Evolutionary conservation across 2,329 filamentous ascomycete genomes (phyloP), one percentile per base, ranked within the genome.

Genomic region (Neofusicoccum umdonicola): DNA sequence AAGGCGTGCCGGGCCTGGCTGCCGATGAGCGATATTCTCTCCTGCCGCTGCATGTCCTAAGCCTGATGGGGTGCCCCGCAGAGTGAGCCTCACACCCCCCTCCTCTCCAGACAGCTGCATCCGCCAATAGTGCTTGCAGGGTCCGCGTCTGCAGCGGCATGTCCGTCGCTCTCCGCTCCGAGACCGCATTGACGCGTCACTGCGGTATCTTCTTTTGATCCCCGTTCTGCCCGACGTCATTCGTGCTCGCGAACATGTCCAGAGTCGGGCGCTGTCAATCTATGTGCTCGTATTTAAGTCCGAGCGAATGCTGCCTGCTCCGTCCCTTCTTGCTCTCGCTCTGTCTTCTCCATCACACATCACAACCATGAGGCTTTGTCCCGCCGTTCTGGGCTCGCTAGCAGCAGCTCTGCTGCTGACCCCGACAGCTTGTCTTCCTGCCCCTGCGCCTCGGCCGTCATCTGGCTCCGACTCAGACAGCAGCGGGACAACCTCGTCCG

Each of bases 351-450:
- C 27, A 7, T 31, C 27, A 5, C 27, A 7, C 5, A 31, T 31
- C 27, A 5, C 27, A 7, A 31, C 6, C 27, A 31, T 31, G 76
- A 41, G 77, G 77, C 2, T 68, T 73, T 3, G 67, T 69, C 3
- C 68, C 69, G 11, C 69, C 66, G 22, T 22, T 22, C 22, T 22
- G 3, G 22, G 22, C 3, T 22, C 22, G 22, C 22, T 22, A 22
- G 22, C 22, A 22, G 22, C 22, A 22, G 22, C 22, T 22, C 22
- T 22, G 22, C 22, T 22, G 22, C 22, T 22, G 22, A 3, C 22
- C 22, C 22, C 22, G 22, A 22, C 22, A 22, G 22, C 22, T 22
- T 22, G 22, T 22, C 22, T 22, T 22, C 22, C 22, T 22, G 22
- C 22, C 22, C 22, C 22, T 22, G 22, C 22, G 22, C 22, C 22